phyloP scores from a whole-genome alignment of 148 eudicot genomes.

The Oxyria digyna region DNA sequence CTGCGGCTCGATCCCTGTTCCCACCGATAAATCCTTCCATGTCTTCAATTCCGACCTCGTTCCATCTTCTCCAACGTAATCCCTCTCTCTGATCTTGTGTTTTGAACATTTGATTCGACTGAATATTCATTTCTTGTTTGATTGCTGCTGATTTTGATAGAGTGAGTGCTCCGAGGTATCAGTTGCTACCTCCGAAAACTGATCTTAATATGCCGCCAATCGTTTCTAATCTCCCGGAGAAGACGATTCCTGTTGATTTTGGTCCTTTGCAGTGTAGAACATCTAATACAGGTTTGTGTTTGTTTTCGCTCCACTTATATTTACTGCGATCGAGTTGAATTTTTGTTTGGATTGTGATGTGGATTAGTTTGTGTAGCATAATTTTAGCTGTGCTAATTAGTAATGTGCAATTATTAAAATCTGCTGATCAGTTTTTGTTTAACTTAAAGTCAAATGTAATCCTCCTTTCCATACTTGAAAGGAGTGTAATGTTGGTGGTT shows the following conservation, averaged over 20 bases:
- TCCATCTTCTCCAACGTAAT: constrained; percentile 61
- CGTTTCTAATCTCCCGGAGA: constrained; percentile 37
- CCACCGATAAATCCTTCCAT: constrained; percentile 57
- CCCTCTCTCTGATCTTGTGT: background rate
- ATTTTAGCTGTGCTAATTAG: background rate
- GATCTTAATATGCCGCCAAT: constrained; percentile 71
- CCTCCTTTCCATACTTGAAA: background rate
- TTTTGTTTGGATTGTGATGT: background rate
- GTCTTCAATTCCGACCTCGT: constrained; percentile 51
- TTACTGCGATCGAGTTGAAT: background rate
- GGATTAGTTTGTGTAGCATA: background rate
- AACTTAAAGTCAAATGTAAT: background rate
- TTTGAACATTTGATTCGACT: background rate
- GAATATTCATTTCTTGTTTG: background rate
- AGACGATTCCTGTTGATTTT: constrained; percentile 43
- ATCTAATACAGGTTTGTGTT: constrained; percentile 33
- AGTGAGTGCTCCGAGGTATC: constrained; percentile 76
- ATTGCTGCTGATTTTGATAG: constrained; percentile 21
- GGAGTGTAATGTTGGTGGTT: background rate
- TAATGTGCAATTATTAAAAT: background rate
- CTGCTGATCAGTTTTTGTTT: background rate
- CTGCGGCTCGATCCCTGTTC: constrained; percentile 83
- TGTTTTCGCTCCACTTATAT: background rate
- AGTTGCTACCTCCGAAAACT: constrained; percentile 80
- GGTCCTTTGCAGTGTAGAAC: constrained; percentile 20